phyloP scores from a whole-genome alignment of 2,329 filamentous ascomycete species.

The Geosmithia flava region DNA sequence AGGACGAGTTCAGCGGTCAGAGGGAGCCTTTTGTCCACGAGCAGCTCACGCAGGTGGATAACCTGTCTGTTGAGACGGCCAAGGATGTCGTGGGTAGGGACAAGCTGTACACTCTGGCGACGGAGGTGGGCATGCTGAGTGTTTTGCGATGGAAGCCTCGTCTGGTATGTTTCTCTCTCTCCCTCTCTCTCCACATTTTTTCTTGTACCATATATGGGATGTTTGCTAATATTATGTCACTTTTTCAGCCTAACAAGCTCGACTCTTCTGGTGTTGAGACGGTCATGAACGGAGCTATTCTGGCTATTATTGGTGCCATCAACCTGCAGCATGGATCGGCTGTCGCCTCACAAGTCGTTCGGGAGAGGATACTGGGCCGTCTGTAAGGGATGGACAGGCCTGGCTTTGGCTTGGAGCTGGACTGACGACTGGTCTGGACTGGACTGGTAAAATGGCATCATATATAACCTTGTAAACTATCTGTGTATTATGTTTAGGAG shows the following conservation, averaged over 20 bases:
- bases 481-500: background rate
- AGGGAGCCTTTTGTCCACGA: constrained; percentile 59
- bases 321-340: constrained; percentile 78
- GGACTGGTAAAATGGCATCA: background rate
- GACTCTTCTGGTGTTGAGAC: constrained; percentile 59
- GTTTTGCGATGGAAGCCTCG: constrained; percentile 85
- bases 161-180: constrained; percentile 43
- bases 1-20: constrained; percentile 31
- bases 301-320: constrained; percentile 79
- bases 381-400: constrained; percentile 5
- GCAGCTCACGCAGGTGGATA: constrained; percentile 60
- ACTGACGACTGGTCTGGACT: too few species aligned
- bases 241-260: constrained; percentile 49
- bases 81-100: constrained; percentile 48
- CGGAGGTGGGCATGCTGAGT: constrained; percentile 55
- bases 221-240: constrained; percentile 3
- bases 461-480: background rate
- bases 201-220: background rate
- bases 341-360: constrained; percentile 60
- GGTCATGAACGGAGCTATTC: constrained; percentile 65
- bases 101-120: constrained; percentile 55
- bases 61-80: constrained; percentile 51
- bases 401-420: too few species aligned
- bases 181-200: background rate
- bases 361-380: constrained; percentile 56